These are phyloP conservation scores for Rhodotorula mucilaginosa DNA, from an alignment of 1,284 basidiomycete genomes.

Conservation along the genomic window DNA sequence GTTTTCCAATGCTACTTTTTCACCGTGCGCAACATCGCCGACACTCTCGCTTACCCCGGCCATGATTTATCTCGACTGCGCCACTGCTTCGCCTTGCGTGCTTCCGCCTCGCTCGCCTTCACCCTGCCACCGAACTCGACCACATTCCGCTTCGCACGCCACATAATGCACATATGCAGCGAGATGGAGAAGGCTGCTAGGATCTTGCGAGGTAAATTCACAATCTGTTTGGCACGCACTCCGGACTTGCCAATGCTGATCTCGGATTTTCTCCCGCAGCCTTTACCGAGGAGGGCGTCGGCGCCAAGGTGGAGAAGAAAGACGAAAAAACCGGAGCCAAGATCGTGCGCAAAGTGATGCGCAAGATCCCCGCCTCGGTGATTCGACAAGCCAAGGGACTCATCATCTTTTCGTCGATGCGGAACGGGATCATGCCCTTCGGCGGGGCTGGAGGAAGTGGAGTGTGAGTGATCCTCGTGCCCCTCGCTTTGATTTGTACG, in stretches of 20 bases:
- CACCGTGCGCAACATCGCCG: too few relatives aligned
- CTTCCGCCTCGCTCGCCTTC: too few relatives aligned
- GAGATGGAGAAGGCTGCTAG: slow-evolving; percentile 57
- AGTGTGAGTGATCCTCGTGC: background rate
- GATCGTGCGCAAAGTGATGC: slow-evolving; percentile 52
- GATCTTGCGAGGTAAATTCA: slow-evolving; percentile 48
- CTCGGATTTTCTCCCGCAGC: slow-evolving; percentile 22
- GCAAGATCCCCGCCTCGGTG: slow-evolving; percentile 56
- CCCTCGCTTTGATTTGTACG: background rate
- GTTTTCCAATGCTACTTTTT: too few relatives aligned
- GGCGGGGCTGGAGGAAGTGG: slow-evolving; percentile 41
- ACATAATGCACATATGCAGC: too few relatives aligned
- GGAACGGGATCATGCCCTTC: slow-evolving; percentile 55
- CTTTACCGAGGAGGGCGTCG: slow-evolving; percentile 47
- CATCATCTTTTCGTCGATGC: slow-evolving; percentile 55
- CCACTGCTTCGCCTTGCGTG: too few relatives aligned
- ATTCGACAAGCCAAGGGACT: slow-evolving; percentile 51
- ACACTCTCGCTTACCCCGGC: too few relatives aligned
- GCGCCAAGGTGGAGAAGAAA: slow-evolving; percentile 40
- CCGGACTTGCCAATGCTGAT: background rate
- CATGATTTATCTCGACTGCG: too few relatives aligned
- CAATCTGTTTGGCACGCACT: background rate
- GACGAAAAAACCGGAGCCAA: slow-evolving; percentile 40
- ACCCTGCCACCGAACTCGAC: too few relatives aligned
- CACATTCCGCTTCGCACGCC: too few relatives aligned